Evolutionary conservation across 202 grass and related monocot genomes (phyloP).

Genomic region (Eragrostis tef): DNA sequence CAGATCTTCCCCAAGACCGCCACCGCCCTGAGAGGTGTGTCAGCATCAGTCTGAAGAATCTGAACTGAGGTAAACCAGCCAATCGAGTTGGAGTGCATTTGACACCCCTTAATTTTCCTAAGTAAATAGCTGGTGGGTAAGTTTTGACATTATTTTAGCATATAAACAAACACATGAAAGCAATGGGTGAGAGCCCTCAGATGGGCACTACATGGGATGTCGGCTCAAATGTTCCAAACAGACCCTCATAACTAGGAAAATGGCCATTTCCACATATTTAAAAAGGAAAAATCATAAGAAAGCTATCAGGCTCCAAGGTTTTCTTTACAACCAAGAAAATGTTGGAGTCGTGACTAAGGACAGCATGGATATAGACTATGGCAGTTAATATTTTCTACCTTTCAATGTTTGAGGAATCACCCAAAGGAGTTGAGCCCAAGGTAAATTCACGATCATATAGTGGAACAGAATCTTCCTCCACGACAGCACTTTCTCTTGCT

Average conservation of each 20-base stretch:
- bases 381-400: slow-evolving; percentile 58
- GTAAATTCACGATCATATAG: slow-evolving; percentile 84
- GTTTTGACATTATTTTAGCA: slow-evolving; percentile 2
- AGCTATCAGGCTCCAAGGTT: neutral
- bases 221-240: neutral
- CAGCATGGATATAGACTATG: neutral
- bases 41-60: neutral
- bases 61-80: neutral
- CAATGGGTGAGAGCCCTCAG: neutral
- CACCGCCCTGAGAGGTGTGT: neutral
- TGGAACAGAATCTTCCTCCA: slow-evolving; percentile 69
- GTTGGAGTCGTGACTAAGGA: neutral
- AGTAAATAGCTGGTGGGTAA: neutral
- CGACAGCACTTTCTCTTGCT: slow-evolving; percentile 58
- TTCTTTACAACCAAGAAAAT: neutral
- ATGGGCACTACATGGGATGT: neutral
- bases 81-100: neutral
- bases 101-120: neutral
- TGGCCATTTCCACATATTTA: neutral
- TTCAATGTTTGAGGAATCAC: slow-evolving; percentile 71
- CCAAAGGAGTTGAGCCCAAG: slow-evolving; percentile 70
- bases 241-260: neutral
- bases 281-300: neutral
- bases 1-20: neutral
- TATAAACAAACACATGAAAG: neutral